Conservation (phyloP, 2,329 filamentous ascomycete genomes). For the Sclerotinia minor region DNA sequence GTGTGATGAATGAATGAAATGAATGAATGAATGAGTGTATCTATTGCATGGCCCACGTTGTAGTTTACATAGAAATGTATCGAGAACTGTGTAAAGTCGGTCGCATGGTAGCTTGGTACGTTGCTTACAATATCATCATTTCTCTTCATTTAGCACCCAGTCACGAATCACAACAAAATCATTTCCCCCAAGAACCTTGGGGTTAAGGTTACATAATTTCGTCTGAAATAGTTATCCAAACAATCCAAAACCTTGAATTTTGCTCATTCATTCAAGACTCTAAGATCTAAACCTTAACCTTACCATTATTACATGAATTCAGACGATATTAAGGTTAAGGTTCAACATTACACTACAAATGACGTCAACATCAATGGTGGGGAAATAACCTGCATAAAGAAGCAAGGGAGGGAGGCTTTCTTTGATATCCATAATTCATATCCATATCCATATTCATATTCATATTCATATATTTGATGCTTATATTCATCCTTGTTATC, state of each 20-base stretch:
- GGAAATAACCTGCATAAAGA: not conserved
- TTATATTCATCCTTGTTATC: not conserved
- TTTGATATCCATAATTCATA: not conserved
- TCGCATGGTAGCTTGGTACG: too few relatives aligned
- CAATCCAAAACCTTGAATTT: not conserved
- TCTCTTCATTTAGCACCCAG: not conserved
- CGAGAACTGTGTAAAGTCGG: too few relatives aligned
- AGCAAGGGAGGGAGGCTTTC: not conserved
- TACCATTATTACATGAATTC: not conserved
- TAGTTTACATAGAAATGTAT: too few relatives aligned
- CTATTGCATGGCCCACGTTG: not conserved
- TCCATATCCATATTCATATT: too few relatives aligned
- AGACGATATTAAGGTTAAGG: not conserved
- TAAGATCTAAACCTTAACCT: too few relatives aligned
- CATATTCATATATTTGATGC: not conserved
- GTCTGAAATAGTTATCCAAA: not conserved
- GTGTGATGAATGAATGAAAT: not conserved
- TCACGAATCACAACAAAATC: not conserved
- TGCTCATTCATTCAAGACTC: not conserved
- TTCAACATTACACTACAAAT: not conserved
- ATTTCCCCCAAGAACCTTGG: too few relatives aligned
- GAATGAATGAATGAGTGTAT: too few relatives aligned
- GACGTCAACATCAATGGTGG: constrained; percentile 4
- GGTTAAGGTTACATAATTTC: not conserved
- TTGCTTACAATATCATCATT: too few relatives aligned